Evolutionary conservation across 768 basidiomycete species (phyloP).

Genomic region (Russula sp.): DNA sequence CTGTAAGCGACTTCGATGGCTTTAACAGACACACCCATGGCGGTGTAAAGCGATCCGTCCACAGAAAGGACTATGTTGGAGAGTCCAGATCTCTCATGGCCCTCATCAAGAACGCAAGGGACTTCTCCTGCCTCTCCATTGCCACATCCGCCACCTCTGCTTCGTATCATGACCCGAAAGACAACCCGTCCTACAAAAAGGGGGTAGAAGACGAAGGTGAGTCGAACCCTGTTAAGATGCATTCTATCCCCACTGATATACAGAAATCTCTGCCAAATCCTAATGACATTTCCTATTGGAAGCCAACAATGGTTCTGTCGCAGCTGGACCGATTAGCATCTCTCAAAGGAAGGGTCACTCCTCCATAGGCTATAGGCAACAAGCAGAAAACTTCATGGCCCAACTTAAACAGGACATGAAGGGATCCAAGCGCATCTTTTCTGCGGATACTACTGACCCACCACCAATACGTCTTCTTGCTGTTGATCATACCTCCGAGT

Average conservation of each 20-base stretch:
- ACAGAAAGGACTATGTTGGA: constrained; percentile 65
- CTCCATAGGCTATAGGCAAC: constrained; percentile 63
- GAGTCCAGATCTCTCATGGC: constrained; percentile 76
- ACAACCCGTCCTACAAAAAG: neutral
- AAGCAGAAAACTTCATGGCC: constrained; percentile 78
- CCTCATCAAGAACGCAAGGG: constrained; percentile 69
- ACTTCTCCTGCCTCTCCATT: constrained; percentile 72
- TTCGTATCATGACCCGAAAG: neutral
- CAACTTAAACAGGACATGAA: constrained; percentile 79
- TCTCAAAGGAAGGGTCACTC: constrained; percentile 42
- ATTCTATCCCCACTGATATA: neutral
- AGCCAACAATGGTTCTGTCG: neutral
- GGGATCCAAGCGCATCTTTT: constrained; percentile 65
- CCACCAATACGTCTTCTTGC: constrained; percentile 25
- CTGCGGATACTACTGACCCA: constrained; percentile 55
- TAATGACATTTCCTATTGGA: neutral
- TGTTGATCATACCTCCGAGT: neutral
- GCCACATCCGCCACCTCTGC: constrained; percentile 40
- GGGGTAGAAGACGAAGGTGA: neutral
- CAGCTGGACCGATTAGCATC: constrained; percentile 19
- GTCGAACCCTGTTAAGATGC: neutral
- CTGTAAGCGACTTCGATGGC: constrained; percentile 51
- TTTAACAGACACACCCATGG: constrained; percentile 45
- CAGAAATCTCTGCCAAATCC: neutral
- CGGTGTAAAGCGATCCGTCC: constrained; percentile 44